Percentiles rank a stretch among this genome's conserved stretches.
These are phyloP conservation scores for Globisporangium spiculum DNA, from an alignment of 352 stramenopile genomes.

Conservation along the genomic window DNA sequence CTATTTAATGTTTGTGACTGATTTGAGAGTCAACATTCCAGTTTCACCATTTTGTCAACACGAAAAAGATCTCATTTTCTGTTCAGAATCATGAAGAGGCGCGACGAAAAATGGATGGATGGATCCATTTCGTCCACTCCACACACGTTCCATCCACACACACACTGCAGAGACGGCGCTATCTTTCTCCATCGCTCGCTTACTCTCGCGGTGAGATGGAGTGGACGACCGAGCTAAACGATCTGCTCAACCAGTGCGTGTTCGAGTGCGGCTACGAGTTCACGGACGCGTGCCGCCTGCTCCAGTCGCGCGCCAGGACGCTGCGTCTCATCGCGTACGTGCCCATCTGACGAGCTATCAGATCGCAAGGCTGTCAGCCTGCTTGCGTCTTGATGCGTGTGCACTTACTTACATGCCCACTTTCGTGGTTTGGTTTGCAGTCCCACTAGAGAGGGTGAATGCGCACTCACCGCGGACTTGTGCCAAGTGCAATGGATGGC, in stretches of 20 bases:
- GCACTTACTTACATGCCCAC: background rate
- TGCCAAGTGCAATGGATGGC: constrained; percentile 68
- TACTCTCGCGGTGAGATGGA: constrained; percentile 28
- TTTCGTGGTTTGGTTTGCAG: background rate
- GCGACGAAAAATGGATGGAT: background rate
- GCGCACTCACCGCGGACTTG: constrained; percentile 35
- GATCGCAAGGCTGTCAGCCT: no score
- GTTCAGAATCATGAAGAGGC: background rate
- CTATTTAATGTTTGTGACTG: background rate
- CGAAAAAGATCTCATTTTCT: background rate
- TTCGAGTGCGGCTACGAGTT: constrained; percentile 80
- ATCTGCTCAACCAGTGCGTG: constrained; percentile 72
- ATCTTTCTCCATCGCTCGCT: background rate
- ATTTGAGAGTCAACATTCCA: background rate
- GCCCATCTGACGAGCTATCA: no score
- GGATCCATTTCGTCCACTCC: background rate
- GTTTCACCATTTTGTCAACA: background rate
- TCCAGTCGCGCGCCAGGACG: constrained; percentile 38
- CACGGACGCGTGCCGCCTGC: constrained; percentile 28
- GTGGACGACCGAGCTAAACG: constrained; percentile 61
- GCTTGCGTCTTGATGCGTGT: constrained; percentile 4
- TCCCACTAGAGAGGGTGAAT: constrained; percentile 17
- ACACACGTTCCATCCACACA: no score
- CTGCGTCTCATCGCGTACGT: constrained; percentile 44
- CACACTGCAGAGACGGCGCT: background rate